A percentile compares a stretch with the other conserved stretches of the same genome.
phyloP scores from a whole-genome alignment of 768 basidiomycete species.

The Leccinum ochraceum region DNA sequence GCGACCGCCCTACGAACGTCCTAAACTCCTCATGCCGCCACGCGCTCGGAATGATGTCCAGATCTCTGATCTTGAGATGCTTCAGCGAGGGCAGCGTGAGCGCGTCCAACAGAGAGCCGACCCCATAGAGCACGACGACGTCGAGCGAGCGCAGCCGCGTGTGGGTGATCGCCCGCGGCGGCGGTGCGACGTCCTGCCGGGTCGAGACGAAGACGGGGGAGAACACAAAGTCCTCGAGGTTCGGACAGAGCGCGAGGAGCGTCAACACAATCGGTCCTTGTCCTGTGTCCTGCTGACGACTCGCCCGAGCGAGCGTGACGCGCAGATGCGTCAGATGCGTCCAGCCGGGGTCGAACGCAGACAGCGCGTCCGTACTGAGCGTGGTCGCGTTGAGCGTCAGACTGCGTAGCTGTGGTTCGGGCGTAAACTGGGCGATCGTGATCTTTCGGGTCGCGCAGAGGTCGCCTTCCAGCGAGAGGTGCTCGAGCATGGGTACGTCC shows the following conservation, averaged over 20 bases:
- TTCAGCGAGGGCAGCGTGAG: constrained; percentile 19
- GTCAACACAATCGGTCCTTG: constrained; percentile 4
- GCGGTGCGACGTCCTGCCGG: neutral
- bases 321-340: constrained; percentile 17
- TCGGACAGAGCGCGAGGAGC: constrained; percentile 22
- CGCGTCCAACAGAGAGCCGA: constrained; percentile 8
- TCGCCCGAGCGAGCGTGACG: constrained; percentile 2
- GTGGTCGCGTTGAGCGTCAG: constrained; percentile 12
- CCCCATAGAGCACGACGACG: constrained; percentile 8
- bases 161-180: constrained; percentile 12
- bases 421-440: constrained; percentile 8
- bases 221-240: constrained; percentile 15
- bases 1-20: constrained; percentile 21
- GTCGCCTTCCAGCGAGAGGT: constrained; percentile 17
- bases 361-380: constrained; percentile 3
- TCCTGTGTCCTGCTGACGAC: neutral
- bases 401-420: constrained; percentile 9
- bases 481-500: constrained; percentile 20
- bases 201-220: constrained; percentile 8
- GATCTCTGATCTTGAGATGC: constrained; percentile 11
- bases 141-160: constrained; percentile 12
- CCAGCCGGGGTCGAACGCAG: constrained; percentile 16
- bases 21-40: constrained; percentile 19
- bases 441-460: constrained; percentile 9
- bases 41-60: constrained; percentile 18